Conservation (phyloP, 352 stramenopile species). For the Hyphochytrium catenoides region DNA sequence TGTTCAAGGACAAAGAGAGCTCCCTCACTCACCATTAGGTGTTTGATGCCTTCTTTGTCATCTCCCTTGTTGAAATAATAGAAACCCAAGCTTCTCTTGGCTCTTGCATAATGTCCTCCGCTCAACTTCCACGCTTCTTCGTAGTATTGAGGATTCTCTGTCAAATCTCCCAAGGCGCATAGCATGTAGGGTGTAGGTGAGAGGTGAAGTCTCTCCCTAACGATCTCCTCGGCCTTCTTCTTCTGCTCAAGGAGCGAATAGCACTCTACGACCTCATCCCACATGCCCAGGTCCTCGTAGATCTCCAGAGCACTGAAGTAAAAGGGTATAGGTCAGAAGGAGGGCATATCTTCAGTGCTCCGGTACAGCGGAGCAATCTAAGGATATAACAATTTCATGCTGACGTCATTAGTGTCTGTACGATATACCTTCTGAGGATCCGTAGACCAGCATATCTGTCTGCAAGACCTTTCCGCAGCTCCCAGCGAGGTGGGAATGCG, state of each 20-base stretch:
- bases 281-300: conserved; percentile 81
- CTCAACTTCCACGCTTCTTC: conserved; percentile 74
- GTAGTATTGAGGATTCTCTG: conserved; percentile 61
- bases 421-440: conserved; percentile 17
- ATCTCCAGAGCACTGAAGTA: conserved; percentile 67
- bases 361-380: too few relatives aligned
- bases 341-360: too few relatives aligned
- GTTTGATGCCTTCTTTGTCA: conserved; percentile 28
- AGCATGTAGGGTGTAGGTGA: conserved; percentile 74
- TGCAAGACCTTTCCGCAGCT: conserved; percentile 71
- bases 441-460: conserved; percentile 75
- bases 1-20: too few relatives aligned
- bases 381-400: too few relatives aligned
- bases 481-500: conserved; percentile 77
- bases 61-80: conserved; percentile 67
- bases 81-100: conserved; percentile 67
- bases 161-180: conserved; percentile 75
- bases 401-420: too few relatives aligned
- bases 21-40: too few relatives aligned
- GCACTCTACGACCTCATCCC: conserved; percentile 87
- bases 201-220: conserved; percentile 53
- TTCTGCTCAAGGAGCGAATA: conserved; percentile 74
- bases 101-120: conserved; percentile 63
- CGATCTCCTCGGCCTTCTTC: conserved; percentile 62
- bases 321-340: too few relatives aligned